Evolutionary conservation across 2,329 filamentous ascomycete genomes (phyloP).

Genomic region (Aspergillus sp.): DNA sequence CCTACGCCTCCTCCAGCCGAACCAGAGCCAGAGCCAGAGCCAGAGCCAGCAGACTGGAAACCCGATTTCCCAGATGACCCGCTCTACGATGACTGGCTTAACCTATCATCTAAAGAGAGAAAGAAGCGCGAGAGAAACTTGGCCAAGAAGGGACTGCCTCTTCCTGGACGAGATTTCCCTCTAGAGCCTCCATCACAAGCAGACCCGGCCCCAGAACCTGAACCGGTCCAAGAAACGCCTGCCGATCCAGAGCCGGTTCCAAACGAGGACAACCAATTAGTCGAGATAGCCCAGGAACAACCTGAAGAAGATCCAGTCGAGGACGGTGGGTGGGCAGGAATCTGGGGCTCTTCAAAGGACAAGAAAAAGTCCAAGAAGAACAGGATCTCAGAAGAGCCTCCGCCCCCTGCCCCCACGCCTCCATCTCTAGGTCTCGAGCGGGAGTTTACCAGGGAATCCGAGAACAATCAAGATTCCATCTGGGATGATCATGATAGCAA

Average conservation of each 20-base stretch:
- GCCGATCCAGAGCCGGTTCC: conserved; percentile 7
- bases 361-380: conserved; percentile 53
- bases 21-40: conserved; percentile 25
- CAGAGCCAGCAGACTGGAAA: conserved; percentile 11
- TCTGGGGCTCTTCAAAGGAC: conserved; percentile 40
- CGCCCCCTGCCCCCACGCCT: conserved; percentile 50
- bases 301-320: conserved; percentile 21
- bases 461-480: conserved; percentile 30
- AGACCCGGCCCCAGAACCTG: conserved; percentile 8
- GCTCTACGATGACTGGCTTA: conserved; percentile 20
- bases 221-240: conserved; percentile 12
- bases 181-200: conserved; percentile 14
- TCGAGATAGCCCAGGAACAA: conserved; percentile 7
- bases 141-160: conserved; percentile 17
- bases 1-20: conserved; percentile 16
- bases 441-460: conserved; percentile 20
- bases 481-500: conserved; percentile 42
- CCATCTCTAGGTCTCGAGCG: conserved; percentile 47
- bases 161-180: conserved; percentile 29
- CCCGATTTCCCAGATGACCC: conserved; percentile 23
- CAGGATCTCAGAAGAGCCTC: conserved; percentile 44
- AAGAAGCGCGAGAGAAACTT: conserved; percentile 21
- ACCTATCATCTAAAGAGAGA: conserved; percentile 17
- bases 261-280: conserved; percentile 25
- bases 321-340: conserved; percentile 33